Conservation (phyloP, 805 yeast species). For the Kodamaea kakaduensis region DNA sequence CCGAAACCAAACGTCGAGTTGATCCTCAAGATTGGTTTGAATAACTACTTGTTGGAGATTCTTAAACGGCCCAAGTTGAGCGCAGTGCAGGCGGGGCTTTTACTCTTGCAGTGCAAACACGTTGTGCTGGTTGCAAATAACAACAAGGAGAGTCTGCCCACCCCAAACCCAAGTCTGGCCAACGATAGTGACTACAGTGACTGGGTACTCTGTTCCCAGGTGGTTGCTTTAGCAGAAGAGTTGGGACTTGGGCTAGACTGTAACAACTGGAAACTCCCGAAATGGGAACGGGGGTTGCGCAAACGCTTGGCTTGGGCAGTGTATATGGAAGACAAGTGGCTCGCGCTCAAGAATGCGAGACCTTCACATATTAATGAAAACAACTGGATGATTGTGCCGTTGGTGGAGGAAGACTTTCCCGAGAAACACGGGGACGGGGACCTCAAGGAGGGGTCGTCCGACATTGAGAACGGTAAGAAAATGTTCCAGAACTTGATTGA, state of each 20-base stretch:
- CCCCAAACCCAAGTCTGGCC: conserved; percentile 11
- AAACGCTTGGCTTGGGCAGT: conserved; percentile 95
- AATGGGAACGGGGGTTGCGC: conserved; percentile 91
- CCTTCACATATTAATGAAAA: conserved; percentile 74
- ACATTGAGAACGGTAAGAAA: conserved; percentile 65
- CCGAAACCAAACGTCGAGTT: conserved; percentile 72
- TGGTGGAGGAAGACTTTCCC: conserved; percentile 76
- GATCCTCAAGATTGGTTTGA: conserved; percentile 48
- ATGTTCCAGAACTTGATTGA: conserved; percentile 67
- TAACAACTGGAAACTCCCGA: conserved; percentile 84
- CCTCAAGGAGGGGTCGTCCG: conserved; percentile 56
- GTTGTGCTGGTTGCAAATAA: conserved; percentile 21
- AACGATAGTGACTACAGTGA: conserved; percentile 51
- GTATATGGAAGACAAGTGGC: conserved; percentile 89
- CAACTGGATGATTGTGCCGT: conserved; percentile 75
- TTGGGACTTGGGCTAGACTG: conserved; percentile 90
- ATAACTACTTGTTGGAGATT: conserved; percentile 69
- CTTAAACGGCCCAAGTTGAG: conserved; percentile 85
- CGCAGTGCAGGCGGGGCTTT: conserved; percentile 85
- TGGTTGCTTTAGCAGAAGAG: conserved; percentile 85
- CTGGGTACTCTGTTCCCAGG: conserved; percentile 84
- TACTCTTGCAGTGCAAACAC: conserved; percentile 64
- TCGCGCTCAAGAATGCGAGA: conserved; percentile 71
- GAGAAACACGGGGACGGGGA: conserved; percentile 57
- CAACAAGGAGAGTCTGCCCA: conserved; percentile 8